These are phyloP conservation scores for Francoa sonchifolia DNA, from an alignment of 441 rosid genomes.

Conservation along the genomic window DNA sequence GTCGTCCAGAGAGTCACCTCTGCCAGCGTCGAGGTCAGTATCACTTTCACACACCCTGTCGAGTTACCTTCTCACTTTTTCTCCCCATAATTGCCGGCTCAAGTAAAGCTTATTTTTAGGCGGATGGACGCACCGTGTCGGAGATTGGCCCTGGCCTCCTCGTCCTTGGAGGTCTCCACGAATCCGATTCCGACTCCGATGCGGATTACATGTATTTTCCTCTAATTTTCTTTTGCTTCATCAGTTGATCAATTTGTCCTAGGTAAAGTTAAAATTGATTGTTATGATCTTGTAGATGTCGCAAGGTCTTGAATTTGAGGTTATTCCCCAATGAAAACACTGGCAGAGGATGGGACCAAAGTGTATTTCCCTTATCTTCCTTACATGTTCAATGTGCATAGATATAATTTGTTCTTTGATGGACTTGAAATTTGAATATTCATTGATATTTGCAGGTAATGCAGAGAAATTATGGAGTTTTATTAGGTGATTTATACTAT, in stretches of 20 bases:
- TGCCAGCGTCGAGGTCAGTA: slow-evolving; percentile 62
- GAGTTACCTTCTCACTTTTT: background rate
- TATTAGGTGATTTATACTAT: slow-evolving; percentile 36
- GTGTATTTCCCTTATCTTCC: slow-evolving; percentile 23
- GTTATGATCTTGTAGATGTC: slow-evolving; percentile 32
- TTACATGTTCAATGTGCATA: background rate
- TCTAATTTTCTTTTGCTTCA: background rate
- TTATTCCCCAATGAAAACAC: slow-evolving; percentile 60
- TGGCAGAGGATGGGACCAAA: slow-evolving; percentile 85
- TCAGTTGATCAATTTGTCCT: background rate
- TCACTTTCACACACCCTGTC: background rate
- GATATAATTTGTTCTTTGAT: background rate
- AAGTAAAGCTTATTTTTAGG: slow-evolving; percentile 21
- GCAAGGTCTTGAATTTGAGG: slow-evolving; percentile 82
- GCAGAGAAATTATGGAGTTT: slow-evolving; percentile 62
- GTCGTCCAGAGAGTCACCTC: slow-evolving; percentile 74
- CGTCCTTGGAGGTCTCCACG: slow-evolving; percentile 71
- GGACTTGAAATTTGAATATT: background rate
- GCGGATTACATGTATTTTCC: slow-evolving; percentile 55
- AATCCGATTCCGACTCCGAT: slow-evolving; percentile 59
- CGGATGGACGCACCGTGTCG: slow-evolving; percentile 63
- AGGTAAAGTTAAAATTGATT: background rate
- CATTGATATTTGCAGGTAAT: slow-evolving; percentile 48
- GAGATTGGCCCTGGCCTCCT: slow-evolving; percentile 85
- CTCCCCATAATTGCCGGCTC: background rate